These are phyloP conservation scores for Saprolegnia diclina DNA, from an alignment of 352 stramenopile genomes.

Conservation along the genomic window DNA sequence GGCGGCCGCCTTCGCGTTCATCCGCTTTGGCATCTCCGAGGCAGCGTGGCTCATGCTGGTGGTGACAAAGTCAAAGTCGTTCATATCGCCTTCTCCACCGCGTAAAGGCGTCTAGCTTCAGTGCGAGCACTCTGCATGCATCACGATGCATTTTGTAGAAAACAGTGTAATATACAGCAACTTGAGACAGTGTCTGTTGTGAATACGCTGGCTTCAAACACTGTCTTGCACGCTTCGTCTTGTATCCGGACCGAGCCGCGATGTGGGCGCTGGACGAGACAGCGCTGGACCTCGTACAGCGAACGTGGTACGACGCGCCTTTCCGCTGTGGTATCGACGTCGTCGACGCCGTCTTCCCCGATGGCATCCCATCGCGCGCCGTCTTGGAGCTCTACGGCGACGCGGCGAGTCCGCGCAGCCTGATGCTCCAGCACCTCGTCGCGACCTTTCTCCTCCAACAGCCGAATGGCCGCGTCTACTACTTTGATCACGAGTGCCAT, in stretches of 20 bases:
- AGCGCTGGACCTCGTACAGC: conserved; percentile 10
- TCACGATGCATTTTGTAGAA: too few relatives aligned
- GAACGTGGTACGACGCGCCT: conserved; percentile 8
- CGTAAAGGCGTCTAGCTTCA: too few relatives aligned
- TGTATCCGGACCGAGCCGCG: not conserved
- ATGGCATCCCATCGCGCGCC: conserved; percentile 5
- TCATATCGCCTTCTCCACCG: too few relatives aligned
- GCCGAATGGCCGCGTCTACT: not conserved
- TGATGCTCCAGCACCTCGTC: not conserved
- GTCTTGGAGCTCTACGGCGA: conserved; percentile 14
- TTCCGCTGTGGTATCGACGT: conserved; percentile 2
- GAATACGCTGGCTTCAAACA: not conserved
- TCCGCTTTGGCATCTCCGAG: too few relatives aligned
- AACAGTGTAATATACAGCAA: too few relatives aligned
- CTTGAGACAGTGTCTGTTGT: too few relatives aligned
- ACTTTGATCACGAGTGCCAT: conserved; percentile 22
- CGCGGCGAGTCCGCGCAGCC: conserved; percentile 5
- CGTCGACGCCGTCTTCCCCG: conserved; percentile 7
- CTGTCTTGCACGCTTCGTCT: not conserved
- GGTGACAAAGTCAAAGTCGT: too few relatives aligned
- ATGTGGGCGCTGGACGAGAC: conserved; percentile 21
- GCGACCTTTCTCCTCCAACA: not conserved
- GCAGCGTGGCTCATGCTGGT: too few relatives aligned
- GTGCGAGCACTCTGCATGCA: too few relatives aligned
- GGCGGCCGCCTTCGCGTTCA: too few relatives aligned